Conservation (phyloP, 768 basidiomycete species). For the Flagelloscypha sp. region DNA sequence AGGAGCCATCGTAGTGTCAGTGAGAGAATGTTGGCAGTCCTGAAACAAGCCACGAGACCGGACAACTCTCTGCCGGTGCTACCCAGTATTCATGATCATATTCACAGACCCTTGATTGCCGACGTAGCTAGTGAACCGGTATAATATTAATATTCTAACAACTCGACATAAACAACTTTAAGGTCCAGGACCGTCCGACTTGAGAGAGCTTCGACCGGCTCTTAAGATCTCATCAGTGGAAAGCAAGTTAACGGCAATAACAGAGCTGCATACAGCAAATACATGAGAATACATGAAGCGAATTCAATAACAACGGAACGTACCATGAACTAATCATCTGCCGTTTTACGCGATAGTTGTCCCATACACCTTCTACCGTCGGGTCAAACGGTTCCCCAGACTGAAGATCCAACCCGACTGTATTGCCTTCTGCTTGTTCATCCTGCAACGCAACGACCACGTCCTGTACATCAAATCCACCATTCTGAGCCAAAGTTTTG, state of each 20-base stretch:
- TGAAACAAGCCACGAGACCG: too few species aligned
- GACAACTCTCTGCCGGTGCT: too few species aligned
- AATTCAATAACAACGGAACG: constrained; percentile 17
- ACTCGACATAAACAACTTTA: too few species aligned
- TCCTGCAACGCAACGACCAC: constrained; percentile 87
- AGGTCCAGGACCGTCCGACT: constrained; percentile 74
- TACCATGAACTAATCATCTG: constrained; percentile 98
- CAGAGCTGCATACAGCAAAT: constrained; percentile 52
- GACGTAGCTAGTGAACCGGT: too few species aligned
- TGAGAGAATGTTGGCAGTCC: too few species aligned
- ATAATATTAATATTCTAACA: too few species aligned
- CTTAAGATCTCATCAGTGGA: constrained; percentile 95
- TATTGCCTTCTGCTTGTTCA: constrained; percentile 88
- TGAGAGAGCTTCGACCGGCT: constrained; percentile 81
- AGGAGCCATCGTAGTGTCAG: too few species aligned
- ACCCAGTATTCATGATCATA: too few species aligned
- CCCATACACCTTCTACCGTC: constrained; percentile 93
- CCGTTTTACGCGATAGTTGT: constrained; percentile 97
- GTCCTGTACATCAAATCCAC: constrained; percentile 96
- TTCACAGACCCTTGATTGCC: too few species aligned
- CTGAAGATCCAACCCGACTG: constrained; percentile 85
- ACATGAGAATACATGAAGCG: constrained; percentile 18
- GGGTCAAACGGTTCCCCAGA: constrained; percentile 97
- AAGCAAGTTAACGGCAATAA: constrained; percentile 90
- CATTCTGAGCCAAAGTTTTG: constrained; percentile 93